A percentile compares a stretch with the other conserved stretches of the same genome.
Conservation (phyloP, 1,284 basidiomycete species). For the Ustilago xerochloae region DNA sequence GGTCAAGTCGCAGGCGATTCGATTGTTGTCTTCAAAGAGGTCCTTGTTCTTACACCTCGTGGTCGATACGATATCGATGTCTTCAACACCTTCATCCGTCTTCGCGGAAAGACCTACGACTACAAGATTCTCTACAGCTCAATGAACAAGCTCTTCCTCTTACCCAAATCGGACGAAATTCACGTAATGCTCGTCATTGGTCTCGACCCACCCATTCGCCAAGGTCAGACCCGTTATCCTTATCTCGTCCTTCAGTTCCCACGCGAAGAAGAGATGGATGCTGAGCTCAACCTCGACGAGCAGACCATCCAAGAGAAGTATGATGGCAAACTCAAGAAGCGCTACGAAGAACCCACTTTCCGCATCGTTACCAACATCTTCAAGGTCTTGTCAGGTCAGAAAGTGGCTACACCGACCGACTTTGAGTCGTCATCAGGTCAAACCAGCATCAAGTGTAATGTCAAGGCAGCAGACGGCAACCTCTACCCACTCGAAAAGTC, state of each 20-base stretch:
- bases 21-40: conserved; percentile 94
- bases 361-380: conserved; percentile 95
- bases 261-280: conserved; percentile 95
- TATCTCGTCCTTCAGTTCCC: conserved; percentile 98
- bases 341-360: conserved; percentile 92
- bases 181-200: conserved; percentile 84
- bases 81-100: conserved; percentile 90
- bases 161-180: conserved; percentile 92
- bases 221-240: conserved; percentile 97
- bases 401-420: conserved; percentile 77
- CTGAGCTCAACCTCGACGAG: conserved; percentile 91
- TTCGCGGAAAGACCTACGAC: conserved; percentile 98
- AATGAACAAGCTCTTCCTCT: conserved; percentile 88
- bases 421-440: conserved; percentile 71
- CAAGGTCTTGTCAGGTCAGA: conserved; percentile 88
- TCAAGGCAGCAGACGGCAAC: conserved; percentile 96
- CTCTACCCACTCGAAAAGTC: conserved; percentile 98
- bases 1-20: conserved; percentile 91
- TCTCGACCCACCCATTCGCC: conserved; percentile 84
- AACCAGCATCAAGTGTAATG: conserved; percentile 86
- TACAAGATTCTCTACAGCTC: conserved; percentile 95
- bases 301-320: conserved; percentile 70
- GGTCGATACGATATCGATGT: conserved; percentile 98
- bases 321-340: conserved; percentile 85
- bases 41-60: conserved; percentile 92